Evolutionary conservation across 495 filamentous ascomycete genomes (phyloP), one percentile per base, ranked within the genome.

Genomic region (Penicillium canescens): DNA sequence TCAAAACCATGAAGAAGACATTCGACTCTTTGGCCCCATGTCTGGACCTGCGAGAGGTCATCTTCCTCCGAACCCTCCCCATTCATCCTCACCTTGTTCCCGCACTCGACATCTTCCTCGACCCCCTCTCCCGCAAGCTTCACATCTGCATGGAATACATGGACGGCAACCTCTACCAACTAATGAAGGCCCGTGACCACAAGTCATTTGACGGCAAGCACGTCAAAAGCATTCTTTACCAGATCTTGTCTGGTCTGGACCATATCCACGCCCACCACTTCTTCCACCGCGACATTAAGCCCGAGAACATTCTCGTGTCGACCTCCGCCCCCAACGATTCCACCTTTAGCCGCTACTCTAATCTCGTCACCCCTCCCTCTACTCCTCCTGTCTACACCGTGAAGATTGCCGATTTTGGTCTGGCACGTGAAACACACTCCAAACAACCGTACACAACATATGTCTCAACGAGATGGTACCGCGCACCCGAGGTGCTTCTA

Each of bases 1-100:
- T 99, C 68, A 99, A 99, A 78, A 97, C 94, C 14, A 98, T 99
- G 95, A 99, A 99, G 81, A 99, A 99, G 82, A 91, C 89, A 0
- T 99, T 98, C 60, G 92, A 98, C 35, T 93, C 89, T 4, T 90
- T 98, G 64, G 73, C 79, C 20, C 90, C 89, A 37, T 98, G 95
- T 68, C 68, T 96, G 54, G 94, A 99, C 65, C 78, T 99, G 41
- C 84, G 94, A 52, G 95, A 99, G 69, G 95, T 99, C 46, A 92
- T 98, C 68, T 99, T 99, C 74, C 79, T 99, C 21, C 83, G 89
- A 56, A 90, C 92, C 11, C 73, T 99, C 13, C 95, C 95, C 0
- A 74, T 80, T 40, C 95, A 99, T 65, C 78, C 84, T 50, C 95
- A 99, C 74, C 78, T 99, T 16, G 95, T 99, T 18, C 95, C 95